Evolutionary conservation across 1,284 basidiomycete species (phyloP).

Genomic region (Quambalaria eucalypti): DNA sequence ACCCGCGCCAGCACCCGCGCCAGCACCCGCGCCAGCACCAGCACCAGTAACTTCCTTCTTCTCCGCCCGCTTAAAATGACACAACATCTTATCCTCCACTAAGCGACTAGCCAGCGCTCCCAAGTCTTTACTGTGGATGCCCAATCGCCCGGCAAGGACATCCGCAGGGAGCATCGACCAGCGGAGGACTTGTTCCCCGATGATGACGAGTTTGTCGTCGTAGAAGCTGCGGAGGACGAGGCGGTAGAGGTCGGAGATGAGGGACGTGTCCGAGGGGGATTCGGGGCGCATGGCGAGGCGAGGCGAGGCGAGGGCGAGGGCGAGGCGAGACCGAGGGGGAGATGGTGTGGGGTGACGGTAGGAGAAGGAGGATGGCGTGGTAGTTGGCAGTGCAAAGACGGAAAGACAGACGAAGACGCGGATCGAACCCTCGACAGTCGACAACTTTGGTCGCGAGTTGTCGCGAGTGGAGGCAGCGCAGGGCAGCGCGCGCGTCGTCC

Average conservation of each 20-base stretch:
- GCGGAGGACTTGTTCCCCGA: neutral
- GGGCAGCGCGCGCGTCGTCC: too few relatives aligned
- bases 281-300: neutral
- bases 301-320: neutral
- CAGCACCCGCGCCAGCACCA: conserved; percentile 4
- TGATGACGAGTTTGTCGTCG: conserved; percentile 1
- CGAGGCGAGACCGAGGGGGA: neutral
- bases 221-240: neutral
- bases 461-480: too few relatives aligned
- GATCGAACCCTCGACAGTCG: too few relatives aligned
- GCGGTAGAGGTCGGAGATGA: neutral
- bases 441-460: too few relatives aligned
- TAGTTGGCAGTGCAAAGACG: too few relatives aligned
- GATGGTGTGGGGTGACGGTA: neutral
- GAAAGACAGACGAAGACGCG: too few relatives aligned
- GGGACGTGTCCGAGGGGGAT: neutral
- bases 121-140: conserved; percentile 81
- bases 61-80: conserved; percentile 45
- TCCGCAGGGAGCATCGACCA: conserved; percentile 65
- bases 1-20: conserved; percentile 12
- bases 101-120: conserved; percentile 82
- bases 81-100: conserved; percentile 65
- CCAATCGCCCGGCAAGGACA: conserved; percentile 76
- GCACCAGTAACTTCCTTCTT: conserved; percentile 18
- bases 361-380: too few relatives aligned